Evolutionary conservation across 768 basidiomycete species (phyloP).

Genomic region (Termitomyces sp.): DNA sequence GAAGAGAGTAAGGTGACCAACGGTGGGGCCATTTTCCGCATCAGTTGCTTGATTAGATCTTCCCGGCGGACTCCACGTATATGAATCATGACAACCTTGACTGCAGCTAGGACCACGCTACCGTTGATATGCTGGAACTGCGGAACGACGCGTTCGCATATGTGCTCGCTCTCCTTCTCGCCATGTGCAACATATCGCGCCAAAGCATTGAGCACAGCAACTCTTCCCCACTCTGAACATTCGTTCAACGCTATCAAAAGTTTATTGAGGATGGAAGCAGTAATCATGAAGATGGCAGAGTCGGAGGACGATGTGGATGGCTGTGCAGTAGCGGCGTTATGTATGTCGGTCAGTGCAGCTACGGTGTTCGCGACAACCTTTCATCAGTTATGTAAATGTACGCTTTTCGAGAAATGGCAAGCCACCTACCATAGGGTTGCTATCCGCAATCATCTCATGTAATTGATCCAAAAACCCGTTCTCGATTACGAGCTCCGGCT

Average conservation of each 20-base stretch:
- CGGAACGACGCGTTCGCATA: slow-evolving; percentile 96
- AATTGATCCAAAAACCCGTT: slow-evolving; percentile 89
- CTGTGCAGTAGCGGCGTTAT: slow-evolving; percentile 59
- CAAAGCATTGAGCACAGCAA: slow-evolving; percentile 85
- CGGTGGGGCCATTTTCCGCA: slow-evolving; percentile 97
- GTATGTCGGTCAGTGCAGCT: slow-evolving; percentile 89
- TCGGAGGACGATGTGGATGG: slow-evolving; percentile 53
- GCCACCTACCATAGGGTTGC: slow-evolving; percentile 84
- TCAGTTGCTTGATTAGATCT: slow-evolving; percentile 77
- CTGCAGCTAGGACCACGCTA: slow-evolving; percentile 92
- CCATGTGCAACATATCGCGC: slow-evolving; percentile 80
- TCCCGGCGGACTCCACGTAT: slow-evolving; percentile 79
- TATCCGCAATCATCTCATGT: slow-evolving; percentile 90
- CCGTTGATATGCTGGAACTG: slow-evolving; percentile 98
- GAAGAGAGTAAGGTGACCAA: slow-evolving; percentile 93
- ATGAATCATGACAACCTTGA: slow-evolving; percentile 98
- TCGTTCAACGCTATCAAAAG: slow-evolving; percentile 94
- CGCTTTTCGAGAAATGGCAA: background rate
- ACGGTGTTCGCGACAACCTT: slow-evolving; percentile 98
- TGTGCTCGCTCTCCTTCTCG: slow-evolving; percentile 96
- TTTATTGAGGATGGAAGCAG: slow-evolving; percentile 78
- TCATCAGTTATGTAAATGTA: background rate
- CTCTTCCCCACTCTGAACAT: slow-evolving; percentile 98
- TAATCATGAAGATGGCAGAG: slow-evolving; percentile 75
- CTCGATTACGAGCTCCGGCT: slow-evolving; percentile 91